Percentiles rank a stretch among this genome's conserved stretches.
Conservation (phyloP, 2,329 filamentous ascomycete species). For the Aspergillus sp. region DNA sequence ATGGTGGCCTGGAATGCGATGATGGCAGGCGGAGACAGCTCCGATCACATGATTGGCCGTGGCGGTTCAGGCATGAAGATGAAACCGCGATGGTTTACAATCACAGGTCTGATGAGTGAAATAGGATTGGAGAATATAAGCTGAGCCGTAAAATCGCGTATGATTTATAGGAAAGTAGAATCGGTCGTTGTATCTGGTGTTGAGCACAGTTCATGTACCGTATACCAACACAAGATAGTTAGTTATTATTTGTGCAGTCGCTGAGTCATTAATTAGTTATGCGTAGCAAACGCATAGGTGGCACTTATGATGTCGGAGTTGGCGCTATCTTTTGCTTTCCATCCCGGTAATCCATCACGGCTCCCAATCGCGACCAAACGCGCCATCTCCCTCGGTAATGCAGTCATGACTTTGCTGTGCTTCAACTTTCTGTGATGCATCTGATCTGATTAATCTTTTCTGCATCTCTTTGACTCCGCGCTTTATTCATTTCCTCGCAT, state of each 20-base stretch:
- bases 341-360: constrained; percentile 5
- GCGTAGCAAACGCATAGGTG: constrained; percentile 15
- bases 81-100: constrained; percentile 10
- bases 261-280: not conserved
- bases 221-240: too few relatives aligned
- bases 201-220: too few relatives aligned
- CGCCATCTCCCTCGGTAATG: not conserved
- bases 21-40: constrained; percentile 13
- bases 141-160: too few relatives aligned
- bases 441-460: constrained; percentile 3
- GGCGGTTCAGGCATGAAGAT: constrained; percentile 3
- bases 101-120: not conserved
- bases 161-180: too few relatives aligned
- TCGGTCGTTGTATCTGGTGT: too few relatives aligned
- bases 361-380: not conserved
- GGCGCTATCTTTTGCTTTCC: not conserved
- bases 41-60: constrained; percentile 19
- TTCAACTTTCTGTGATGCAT: not conserved
- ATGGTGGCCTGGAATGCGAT: constrained; percentile 19
- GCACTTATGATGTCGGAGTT: constrained; percentile 11
- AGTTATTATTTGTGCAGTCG: too few relatives aligned
- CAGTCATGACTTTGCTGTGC: constrained; percentile 1
- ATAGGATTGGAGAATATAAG: not conserved
- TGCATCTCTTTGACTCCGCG: not conserved
- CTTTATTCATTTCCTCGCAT: not conserved